Percentiles rank a stretch among this genome's conserved stretches.
Evolutionary conservation across 495 filamentous ascomycete genomes (phyloP).

Genomic region (Aspergillus kassunensis): DNA sequence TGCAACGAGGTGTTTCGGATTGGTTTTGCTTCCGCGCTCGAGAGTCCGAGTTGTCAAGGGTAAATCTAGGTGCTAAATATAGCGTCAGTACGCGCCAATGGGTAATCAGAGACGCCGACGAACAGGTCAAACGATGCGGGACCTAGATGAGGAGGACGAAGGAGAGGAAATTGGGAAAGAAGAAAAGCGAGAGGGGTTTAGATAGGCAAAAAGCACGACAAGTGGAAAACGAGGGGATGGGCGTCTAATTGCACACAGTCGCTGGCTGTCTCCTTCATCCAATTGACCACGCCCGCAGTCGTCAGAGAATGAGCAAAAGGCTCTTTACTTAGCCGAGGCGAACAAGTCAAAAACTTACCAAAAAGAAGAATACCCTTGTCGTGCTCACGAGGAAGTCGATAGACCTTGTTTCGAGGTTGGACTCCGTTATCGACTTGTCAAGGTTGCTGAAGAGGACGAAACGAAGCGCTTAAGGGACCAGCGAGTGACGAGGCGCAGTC

Average conservation of each 20-base stretch:
- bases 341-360: slow-evolving; percentile 11
- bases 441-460: slow-evolving; percentile 4
- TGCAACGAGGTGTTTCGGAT: slow-evolving; percentile 13
- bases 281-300: slow-evolving; percentile 1
- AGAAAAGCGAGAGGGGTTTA: slow-evolving; percentile 3
- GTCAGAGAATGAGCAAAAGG: slow-evolving; percentile 1
- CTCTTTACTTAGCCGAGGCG: not conserved
- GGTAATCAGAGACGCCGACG: slow-evolving; percentile 26
- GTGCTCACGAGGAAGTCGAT: not conserved
- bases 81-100: slow-evolving; percentile 23
- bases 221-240: slow-evolving; percentile 14
- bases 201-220: slow-evolving; percentile 1
- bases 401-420: not conserved
- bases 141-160: not conserved
- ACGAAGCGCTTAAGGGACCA: slow-evolving; percentile 27
- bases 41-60: slow-evolving; percentile 25
- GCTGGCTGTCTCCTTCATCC: slow-evolving; percentile 1
- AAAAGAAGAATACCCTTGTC: slow-evolving; percentile 15
- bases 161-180: not conserved
- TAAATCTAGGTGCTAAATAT: slow-evolving; percentile 35
- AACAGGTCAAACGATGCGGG: slow-evolving; percentile 15
- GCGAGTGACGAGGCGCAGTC: slow-evolving; percentile 23
- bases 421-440: not conserved
- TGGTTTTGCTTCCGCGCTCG: slow-evolving; percentile 26
- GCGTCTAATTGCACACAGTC: slow-evolving; percentile 11